A percentile compares a stretch with the other conserved stretches of the same genome.
Conservation (phyloP, 331 rosid species). For the Stylosanthes scabra region DNA sequence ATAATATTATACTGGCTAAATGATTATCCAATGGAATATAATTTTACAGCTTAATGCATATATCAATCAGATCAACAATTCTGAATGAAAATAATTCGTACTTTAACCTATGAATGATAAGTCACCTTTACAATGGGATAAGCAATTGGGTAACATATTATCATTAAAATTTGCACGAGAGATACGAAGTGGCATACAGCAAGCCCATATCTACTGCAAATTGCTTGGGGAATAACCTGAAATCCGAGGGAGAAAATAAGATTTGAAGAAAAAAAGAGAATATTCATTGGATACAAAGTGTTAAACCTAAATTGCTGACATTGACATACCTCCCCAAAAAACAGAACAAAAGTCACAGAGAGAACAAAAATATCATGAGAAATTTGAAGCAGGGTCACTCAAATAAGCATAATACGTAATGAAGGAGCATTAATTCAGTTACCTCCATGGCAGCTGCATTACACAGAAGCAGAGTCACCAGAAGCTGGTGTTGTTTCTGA, state of each 20-base stretch:
- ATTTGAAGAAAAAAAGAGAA: background rate
- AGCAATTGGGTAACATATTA: conserved; percentile 89
- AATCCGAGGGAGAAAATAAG: background rate
- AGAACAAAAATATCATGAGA: no score
- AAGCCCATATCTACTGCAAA: conserved; percentile 93
- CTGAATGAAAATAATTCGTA: background rate
- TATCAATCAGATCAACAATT: conserved; percentile 23
- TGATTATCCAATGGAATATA: conserved; percentile 22
- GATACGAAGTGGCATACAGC: conserved; percentile 87
- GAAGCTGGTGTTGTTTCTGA: conserved; percentile 95
- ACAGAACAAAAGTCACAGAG: conserved; percentile 84
- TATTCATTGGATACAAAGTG: conserved; percentile 24
- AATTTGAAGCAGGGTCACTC: no score
- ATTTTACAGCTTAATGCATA: conserved; percentile 10
- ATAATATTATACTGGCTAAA: conserved; percentile 1
- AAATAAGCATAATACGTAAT: background rate
- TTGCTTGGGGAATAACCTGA: conserved; percentile 98
- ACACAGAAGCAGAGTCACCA: conserved; percentile 90
- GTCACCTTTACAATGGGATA: conserved; percentile 95
- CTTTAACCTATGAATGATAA: conserved; percentile 23
- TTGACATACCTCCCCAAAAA: conserved; percentile 82
- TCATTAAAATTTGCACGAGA: conserved; percentile 83
- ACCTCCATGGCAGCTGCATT: conserved; percentile 97
- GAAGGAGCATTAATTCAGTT: conserved; percentile 19
- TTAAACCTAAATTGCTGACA: conserved; percentile 28